phyloP scores from a whole-genome alignment of 148 eudicot genomes.

The Amaranthus hypochondriacus region DNA sequence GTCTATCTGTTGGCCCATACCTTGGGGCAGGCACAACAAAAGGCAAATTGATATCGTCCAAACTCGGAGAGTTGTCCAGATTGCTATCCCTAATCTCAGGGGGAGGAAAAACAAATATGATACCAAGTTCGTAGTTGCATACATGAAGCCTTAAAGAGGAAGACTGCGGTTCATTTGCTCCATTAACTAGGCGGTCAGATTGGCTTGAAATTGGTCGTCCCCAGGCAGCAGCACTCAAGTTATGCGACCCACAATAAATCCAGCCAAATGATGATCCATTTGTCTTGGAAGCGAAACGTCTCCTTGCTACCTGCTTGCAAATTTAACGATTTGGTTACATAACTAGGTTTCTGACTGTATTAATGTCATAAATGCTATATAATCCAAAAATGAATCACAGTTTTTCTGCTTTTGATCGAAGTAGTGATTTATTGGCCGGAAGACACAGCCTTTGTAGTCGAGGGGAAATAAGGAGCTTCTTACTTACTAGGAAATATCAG shows the following conservation, averaged over 20 bases:
- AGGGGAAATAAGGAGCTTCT: too few species aligned
- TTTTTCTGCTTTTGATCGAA: too few species aligned
- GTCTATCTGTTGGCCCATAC: constrained; percentile 65
- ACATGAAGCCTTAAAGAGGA: constrained; percentile 60
- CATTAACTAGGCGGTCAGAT: constrained; percentile 13
- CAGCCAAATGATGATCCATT: constrained; percentile 68
- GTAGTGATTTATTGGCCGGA: too few species aligned
- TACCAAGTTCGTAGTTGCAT: constrained; percentile 86
- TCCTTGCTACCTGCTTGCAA: constrained; percentile 64
- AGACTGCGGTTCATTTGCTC: constrained; percentile 29
- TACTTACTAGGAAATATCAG: too few species aligned
- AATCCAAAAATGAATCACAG: background rate
- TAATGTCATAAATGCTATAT: background rate
- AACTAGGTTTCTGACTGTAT: background rate
- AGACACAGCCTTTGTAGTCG: too few species aligned
- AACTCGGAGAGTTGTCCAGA: constrained; percentile 15
- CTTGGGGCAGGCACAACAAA: constrained; percentile 86
- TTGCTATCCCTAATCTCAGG: constrained; percentile 18
- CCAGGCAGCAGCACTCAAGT: constrained; percentile 96
- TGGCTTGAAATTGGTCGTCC: constrained; percentile 52
- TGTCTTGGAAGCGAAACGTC: constrained; percentile 60
- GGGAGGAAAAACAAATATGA: constrained; percentile 69
- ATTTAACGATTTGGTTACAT: constrained; percentile 1
- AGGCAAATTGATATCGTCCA: constrained; percentile 70
- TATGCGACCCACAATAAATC: constrained; percentile 87